These are phyloP conservation scores for Arabidopsis lyrata DNA, from an alignment of 441 rosid genomes.

Conservation along the genomic window DNA sequence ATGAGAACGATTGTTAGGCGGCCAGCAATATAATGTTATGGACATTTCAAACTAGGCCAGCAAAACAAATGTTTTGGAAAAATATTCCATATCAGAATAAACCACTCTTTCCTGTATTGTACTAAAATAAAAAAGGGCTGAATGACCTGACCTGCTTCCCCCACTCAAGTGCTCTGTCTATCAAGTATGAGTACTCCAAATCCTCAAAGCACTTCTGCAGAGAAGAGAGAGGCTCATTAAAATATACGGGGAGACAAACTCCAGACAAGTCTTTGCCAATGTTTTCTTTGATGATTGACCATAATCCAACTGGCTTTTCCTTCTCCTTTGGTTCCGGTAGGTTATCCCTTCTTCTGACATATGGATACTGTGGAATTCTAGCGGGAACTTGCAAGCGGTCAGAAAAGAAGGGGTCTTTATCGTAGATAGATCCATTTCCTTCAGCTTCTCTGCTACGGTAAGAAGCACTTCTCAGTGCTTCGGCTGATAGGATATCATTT, in stretches of 20 bases:
- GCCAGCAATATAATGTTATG: not conserved
- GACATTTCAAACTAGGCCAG: not conserved
- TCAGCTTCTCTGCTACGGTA: constrained; percentile 72
- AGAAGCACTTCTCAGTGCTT: constrained; percentile 89
- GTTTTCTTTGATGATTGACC: constrained; percentile 97
- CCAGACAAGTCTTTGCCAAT: constrained; percentile 97
- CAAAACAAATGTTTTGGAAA: constrained; percentile 13
- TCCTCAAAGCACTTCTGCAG: constrained; percentile 98
- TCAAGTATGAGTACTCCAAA: constrained; percentile 89
- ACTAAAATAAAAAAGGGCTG: constrained; percentile 9
- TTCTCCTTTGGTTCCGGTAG: constrained; percentile 95
- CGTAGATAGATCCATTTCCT: constrained; percentile 61
- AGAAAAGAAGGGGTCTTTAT: constrained; percentile 64
- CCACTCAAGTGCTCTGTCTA: constrained; percentile 89
- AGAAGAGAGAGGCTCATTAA: constrained; percentile 94
- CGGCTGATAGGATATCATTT: constrained; percentile 82
- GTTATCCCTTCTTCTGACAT: constrained; percentile 83
- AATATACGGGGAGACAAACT: constrained; percentile 96
- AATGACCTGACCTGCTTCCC: constrained; percentile 84
- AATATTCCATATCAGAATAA: not conserved
- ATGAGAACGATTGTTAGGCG: constrained; percentile 35
- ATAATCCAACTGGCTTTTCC: constrained; percentile 90
- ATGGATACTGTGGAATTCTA: constrained; percentile 67
- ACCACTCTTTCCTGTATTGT: constrained; percentile 7
- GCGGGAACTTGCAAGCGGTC: constrained; percentile 61